Evolutionary conservation across 2,329 filamentous ascomycete species (phyloP).

Genomic region (Sporothrix euskadiensis): DNA sequence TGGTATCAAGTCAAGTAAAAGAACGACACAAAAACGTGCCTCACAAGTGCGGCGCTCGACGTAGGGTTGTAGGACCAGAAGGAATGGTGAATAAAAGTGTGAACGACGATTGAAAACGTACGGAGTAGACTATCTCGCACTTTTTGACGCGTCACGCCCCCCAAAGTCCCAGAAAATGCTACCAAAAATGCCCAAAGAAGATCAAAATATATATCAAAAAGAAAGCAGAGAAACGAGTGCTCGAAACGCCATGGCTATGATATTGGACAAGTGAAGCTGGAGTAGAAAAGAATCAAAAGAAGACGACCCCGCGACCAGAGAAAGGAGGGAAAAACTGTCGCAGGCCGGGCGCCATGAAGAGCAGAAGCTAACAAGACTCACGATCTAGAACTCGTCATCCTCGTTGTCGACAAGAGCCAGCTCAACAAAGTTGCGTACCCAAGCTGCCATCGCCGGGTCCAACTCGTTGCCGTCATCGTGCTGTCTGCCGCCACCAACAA

Average conservation of each 20-base stretch:
- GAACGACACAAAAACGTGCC: too few relatives aligned
- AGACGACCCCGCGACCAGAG: background rate
- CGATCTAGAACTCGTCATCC: conserved; percentile 26
- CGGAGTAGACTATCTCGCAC: background rate
- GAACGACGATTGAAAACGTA: too few relatives aligned
- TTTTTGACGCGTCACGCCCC: background rate
- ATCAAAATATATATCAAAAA: background rate
- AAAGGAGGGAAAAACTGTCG: too few relatives aligned
- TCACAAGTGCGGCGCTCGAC: too few relatives aligned
- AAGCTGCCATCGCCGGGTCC: conserved; percentile 29
- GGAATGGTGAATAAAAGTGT: background rate
- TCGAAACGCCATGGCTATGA: background rate
- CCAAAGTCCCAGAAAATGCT: background rate
- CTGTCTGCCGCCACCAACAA: background rate
- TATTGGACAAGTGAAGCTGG: background rate
- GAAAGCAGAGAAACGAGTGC: background rate
- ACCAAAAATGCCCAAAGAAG: background rate
- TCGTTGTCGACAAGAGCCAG: conserved; percentile 33
- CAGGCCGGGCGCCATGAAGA: background rate
- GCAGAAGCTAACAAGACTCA: background rate
- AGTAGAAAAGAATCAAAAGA: background rate
- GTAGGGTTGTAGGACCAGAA: background rate
- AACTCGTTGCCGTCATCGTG: conserved; percentile 8
- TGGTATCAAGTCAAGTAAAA: background rate
- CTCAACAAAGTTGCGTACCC: conserved; percentile 33